A percentile compares a stretch with the other conserved stretches of the same genome.
Conservation (phyloP, 2,329 filamentous ascomycete genomes). For the Aspergillus glaucus region DNA sequence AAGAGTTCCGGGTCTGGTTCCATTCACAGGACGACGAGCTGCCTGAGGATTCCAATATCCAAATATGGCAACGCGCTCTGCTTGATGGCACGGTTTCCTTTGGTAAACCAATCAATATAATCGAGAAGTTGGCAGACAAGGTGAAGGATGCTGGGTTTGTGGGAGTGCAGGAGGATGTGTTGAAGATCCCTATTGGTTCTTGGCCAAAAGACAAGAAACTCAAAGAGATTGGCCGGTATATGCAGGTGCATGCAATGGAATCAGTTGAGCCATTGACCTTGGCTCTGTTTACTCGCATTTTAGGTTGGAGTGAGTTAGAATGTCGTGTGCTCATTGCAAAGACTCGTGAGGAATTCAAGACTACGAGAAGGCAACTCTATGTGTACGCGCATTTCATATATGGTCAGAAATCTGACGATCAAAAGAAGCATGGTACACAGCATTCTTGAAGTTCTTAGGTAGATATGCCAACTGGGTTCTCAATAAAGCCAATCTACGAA, state of each 20-base stretch:
- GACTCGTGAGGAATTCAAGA: conserved; percentile 13
- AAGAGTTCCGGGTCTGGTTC: conserved; percentile 20
- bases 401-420: conserved; percentile 9
- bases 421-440: background rate
- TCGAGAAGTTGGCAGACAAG: conserved; percentile 17
- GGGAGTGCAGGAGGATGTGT: conserved; percentile 22
- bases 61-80: conserved; percentile 17
- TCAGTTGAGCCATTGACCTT: conserved; percentile 15
- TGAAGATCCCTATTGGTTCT: conserved; percentile 22
- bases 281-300: conserved; percentile 14
- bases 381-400: conserved; percentile 14
- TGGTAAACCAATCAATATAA: conserved; percentile 20
- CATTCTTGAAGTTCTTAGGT: background rate
- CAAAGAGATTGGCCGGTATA: conserved; percentile 36
- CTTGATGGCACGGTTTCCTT: conserved; percentile 13
- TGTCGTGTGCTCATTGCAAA: conserved; percentile 15
- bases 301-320: conserved; percentile 19
- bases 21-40: conserved; percentile 15
- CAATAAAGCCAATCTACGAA: too few species aligned
- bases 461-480: background rate
- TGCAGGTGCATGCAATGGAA: conserved; percentile 14
- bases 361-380: conserved; percentile 14
- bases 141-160: conserved; percentile 28
- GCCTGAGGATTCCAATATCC: conserved; percentile 6
- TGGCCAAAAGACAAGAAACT: conserved; percentile 24